phyloP scores from a whole-genome alignment of 2,329 filamentous ascomycete species.

The Cladosporium sp. region DNA sequence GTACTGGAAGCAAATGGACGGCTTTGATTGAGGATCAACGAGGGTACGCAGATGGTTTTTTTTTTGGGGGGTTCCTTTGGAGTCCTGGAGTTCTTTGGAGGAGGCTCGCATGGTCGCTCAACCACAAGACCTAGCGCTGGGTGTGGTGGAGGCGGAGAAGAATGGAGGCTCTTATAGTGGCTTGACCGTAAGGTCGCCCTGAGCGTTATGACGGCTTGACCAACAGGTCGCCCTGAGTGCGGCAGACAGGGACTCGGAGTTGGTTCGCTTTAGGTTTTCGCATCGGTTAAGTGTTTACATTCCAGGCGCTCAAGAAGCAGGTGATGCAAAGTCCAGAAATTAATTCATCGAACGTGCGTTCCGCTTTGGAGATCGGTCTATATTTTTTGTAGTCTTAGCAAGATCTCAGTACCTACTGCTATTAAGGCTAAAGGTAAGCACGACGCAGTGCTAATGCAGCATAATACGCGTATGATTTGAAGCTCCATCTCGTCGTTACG shows the following conservation, averaged over 20 bases:
- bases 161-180: too few species aligned
- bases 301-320: neutral
- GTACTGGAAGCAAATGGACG: too few species aligned
- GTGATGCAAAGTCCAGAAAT: neutral
- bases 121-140: neutral
- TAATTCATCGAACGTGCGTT: neutral
- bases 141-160: too few species aligned
- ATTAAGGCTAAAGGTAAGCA: neutral
- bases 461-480: neutral
- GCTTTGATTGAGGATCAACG: too few species aligned
- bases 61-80: too few species aligned
- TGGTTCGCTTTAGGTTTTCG: neutral
- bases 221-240: neutral
- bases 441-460: too few species aligned
- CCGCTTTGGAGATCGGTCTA: neutral
- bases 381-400: neutral
- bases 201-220: too few species aligned
- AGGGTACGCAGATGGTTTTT: too few species aligned
- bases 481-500: neutral
- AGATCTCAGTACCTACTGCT: neutral
- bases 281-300: neutral
- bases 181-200: too few species aligned
- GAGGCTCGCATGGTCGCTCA: neutral
- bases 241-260: neutral
- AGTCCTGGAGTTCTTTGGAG: too few species aligned